Percentiles rank a stretch among this genome's conserved stretches.
Evolutionary conservation across 2,329 filamentous ascomycete species (phyloP).

Genomic region (Colletotrichum incanum): DNA sequence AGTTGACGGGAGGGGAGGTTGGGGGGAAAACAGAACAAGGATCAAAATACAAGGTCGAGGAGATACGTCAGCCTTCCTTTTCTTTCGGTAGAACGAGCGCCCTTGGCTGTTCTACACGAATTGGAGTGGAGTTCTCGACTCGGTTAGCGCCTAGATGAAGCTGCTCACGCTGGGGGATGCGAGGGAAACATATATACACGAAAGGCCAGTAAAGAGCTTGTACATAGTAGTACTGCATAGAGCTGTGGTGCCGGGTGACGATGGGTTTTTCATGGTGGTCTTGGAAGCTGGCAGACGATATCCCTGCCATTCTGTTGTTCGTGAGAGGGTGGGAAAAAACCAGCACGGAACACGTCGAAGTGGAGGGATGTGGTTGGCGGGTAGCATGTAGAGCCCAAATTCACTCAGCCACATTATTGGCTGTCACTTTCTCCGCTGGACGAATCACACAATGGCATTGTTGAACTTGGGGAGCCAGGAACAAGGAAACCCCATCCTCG

Average conservation of each 20-base stretch:
- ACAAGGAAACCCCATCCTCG: slow-evolving; percentile 6
- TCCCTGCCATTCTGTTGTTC: neutral
- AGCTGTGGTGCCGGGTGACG: neutral
- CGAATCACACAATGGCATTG: slow-evolving; percentile 5
- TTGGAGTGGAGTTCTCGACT: neutral
- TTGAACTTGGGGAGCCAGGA: neutral
- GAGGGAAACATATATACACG: too few relatives aligned
- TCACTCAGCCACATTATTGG: neutral
- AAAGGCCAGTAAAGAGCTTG: neutral
- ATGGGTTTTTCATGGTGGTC: neutral
- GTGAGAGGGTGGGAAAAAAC: neutral
- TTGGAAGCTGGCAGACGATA: neutral
- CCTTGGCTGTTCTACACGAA: neutral
- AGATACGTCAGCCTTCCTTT: neutral
- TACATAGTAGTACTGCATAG: neutral
- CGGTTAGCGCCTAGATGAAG: neutral
- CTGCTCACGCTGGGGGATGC: neutral
- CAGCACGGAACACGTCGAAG: neutral
- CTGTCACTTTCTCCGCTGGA: neutral
- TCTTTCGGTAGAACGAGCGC: neutral
- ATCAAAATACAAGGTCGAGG: slow-evolving; percentile 14
- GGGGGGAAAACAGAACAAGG: slow-evolving; percentile 24
- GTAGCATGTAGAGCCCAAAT: neutral
- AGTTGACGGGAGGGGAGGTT: slow-evolving; percentile 23
- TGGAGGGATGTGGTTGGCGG: slow-evolving; percentile 18